A percentile compares a stretch with the other conserved stretches of the same genome.
These are phyloP conservation scores for Apiotrichum veenhuisii DNA, from an alignment of 1,284 basidiomycete species.

Conservation along the genomic window DNA sequence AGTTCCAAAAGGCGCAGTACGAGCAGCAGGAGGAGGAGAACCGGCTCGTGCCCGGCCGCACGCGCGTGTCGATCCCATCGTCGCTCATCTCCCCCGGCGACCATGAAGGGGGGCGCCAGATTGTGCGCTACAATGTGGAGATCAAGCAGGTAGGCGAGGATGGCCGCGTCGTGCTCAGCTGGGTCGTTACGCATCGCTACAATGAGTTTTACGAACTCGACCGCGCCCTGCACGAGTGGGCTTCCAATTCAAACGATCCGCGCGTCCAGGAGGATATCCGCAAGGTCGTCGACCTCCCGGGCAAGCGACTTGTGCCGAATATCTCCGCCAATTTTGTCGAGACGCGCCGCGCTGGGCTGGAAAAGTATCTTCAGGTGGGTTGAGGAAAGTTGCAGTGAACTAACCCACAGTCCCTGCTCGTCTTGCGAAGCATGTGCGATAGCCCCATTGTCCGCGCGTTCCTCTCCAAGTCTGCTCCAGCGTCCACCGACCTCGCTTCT, in stretches of 20 bases:
- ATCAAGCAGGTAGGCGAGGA: conserved; percentile 72
- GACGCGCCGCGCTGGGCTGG: conserved; percentile 68
- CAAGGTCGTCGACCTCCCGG: conserved; percentile 66
- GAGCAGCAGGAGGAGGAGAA: conserved; percentile 85
- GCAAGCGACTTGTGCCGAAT: conserved; percentile 79
- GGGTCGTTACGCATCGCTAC: conserved; percentile 87
- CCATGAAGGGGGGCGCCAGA: conserved; percentile 66
- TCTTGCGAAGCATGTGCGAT: conserved; percentile 71
- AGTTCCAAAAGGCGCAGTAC: conserved; percentile 85
- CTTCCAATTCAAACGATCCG: background rate
- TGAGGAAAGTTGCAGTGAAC: background rate
- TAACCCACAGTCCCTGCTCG: conserved; percentile 62
- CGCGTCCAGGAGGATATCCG: background rate
- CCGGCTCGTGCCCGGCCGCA: conserved; percentile 71
- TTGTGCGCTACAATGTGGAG: conserved; percentile 88
- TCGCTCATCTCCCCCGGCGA: conserved; percentile 69
- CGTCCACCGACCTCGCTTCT: background rate
- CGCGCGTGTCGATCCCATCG: conserved; percentile 70
- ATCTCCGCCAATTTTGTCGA: conserved; percentile 77
- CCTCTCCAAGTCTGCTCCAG: conserved; percentile 60
- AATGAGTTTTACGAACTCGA: conserved; percentile 92
- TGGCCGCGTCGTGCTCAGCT: conserved; percentile 71
- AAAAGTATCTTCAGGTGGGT: conserved; percentile 81
- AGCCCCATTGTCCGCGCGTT: conserved; percentile 79
- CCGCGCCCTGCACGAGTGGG: conserved; percentile 60